Conservation (phyloP, 306 rosid genomes). For the Comarum palustre region DNA sequence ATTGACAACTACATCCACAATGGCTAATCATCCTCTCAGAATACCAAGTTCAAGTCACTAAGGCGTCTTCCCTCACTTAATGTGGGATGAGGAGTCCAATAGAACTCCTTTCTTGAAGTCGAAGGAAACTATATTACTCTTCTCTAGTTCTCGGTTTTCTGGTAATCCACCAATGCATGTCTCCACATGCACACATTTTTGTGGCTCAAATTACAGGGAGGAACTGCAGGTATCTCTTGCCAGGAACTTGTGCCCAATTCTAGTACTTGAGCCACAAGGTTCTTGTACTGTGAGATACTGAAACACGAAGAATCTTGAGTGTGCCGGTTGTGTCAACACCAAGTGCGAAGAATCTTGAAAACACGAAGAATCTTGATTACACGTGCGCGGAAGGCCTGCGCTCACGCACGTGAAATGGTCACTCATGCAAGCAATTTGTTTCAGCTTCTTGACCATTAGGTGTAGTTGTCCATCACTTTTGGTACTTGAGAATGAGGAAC, state of each 20-base stretch:
- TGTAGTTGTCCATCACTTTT: too few relatives aligned
- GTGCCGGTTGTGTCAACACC: background rate
- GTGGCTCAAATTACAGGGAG: background rate
- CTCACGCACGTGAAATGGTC: too few relatives aligned
- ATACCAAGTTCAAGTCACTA: background rate
- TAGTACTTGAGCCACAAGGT: background rate
- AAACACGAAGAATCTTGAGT: background rate
- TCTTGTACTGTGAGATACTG: background rate
- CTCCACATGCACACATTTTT: background rate
- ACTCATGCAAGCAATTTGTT: too few relatives aligned
- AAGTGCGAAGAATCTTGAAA: too few relatives aligned
- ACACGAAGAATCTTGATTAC: too few relatives aligned
- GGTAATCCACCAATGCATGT: background rate
- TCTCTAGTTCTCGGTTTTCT: background rate
- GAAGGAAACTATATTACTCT: background rate
- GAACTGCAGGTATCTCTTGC: background rate
- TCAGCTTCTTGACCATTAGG: too few relatives aligned
- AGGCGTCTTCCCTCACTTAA: background rate
- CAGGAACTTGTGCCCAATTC: conserved; percentile 2
- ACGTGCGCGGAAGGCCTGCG: too few relatives aligned
- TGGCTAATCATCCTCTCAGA: background rate
- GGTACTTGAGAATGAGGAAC: too few relatives aligned
- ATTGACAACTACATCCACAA: background rate
- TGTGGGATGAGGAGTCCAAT: background rate
- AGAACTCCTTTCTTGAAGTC: background rate